Conservation (phyloP, 106 monocot genomes). For the Chionographis japonica region DNA sequence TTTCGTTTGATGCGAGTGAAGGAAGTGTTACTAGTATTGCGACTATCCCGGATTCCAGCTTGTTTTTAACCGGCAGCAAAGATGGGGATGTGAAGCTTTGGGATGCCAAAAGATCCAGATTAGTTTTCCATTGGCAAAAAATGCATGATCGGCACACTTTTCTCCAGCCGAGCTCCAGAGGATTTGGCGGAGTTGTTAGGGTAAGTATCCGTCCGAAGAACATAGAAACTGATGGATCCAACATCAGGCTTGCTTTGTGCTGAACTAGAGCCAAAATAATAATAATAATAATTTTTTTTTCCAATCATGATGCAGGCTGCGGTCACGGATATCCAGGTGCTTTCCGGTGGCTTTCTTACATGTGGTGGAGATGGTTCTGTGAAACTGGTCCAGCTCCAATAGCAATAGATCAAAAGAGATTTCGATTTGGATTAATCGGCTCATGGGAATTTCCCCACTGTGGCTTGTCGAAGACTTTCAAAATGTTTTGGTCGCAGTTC, state of each 20-base stretch:
- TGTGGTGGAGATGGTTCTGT: conserved; percentile 98
- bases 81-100: conserved; percentile 99
- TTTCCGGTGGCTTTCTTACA: conserved; percentile 77
- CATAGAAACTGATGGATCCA: neutral
- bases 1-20: conserved; percentile 19
- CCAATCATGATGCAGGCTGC: conserved; percentile 61
- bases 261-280: neutral
- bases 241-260: neutral
- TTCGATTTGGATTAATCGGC: neutral
- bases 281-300: neutral
- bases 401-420: neutral
- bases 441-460: too few relatives aligned
- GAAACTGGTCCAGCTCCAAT: conserved; percentile 56
- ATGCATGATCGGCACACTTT: conserved; percentile 93
- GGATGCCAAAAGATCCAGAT: conserved; percentile 79
- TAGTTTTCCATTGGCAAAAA: conserved; percentile 82
- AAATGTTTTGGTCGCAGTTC: too few relatives aligned
- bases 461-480: neutral
- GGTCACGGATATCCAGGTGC: conserved; percentile 81
- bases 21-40: conserved; percentile 72
- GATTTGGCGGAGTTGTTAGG: conserved; percentile 82
- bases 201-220: conserved; percentile 30
- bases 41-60: conserved; percentile 73
- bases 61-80: conserved; percentile 90
- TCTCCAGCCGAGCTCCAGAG: conserved; percentile 81